These are phyloP conservation scores for Physcomitrellopsis africana DNA, from an alignment of 225 moss, liverwort and hornwort genomes.

Conservation along the genomic window DNA sequence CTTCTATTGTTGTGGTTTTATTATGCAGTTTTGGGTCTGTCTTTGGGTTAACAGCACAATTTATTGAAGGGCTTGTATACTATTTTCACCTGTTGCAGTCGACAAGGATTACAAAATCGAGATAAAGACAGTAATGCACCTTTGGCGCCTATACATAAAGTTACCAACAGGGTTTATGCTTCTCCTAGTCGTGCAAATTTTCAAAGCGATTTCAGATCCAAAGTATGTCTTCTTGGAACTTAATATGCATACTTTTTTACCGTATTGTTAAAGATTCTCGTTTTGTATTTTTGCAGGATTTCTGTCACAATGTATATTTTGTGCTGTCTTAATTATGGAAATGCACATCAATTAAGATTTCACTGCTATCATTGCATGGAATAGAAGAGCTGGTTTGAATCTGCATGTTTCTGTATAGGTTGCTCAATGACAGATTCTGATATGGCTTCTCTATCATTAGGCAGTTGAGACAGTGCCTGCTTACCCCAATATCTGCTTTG, in stretches of 20 bases:
- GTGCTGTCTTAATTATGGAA: slow-evolving; percentile 18
- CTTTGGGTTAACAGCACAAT: slow-evolving; percentile 8
- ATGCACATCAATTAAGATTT: slow-evolving; percentile 6
- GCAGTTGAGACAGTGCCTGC: slow-evolving; percentile 94
- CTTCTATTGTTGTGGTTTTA: slow-evolving; percentile 27
- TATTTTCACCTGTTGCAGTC: slow-evolving; percentile 51
- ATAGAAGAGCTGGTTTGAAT: slow-evolving; percentile 8
- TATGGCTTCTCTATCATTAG: slow-evolving; percentile 48
- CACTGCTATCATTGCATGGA: neutral
- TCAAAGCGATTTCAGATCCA: slow-evolving; percentile 77
- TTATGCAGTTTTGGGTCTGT: slow-evolving; percentile 12
- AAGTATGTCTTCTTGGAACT: slow-evolving; percentile 49
- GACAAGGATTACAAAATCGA: slow-evolving; percentile 75
- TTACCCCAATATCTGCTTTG: slow-evolving; percentile 96
- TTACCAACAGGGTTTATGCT: slow-evolving; percentile 95
- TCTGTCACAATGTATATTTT: neutral
- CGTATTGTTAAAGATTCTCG: too few species aligned
- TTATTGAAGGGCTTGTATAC: slow-evolving; percentile 1
- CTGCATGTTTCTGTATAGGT: neutral
- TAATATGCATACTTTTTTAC: neutral
- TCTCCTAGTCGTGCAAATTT: slow-evolving; percentile 93
- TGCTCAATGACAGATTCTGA: slow-evolving; percentile 27
- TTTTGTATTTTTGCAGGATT: slow-evolving; percentile 11
- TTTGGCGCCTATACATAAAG: slow-evolving; percentile 81
- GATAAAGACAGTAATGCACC: slow-evolving; percentile 55